Percentiles rank a stretch among this genome's conserved stretches.
Conservation (phyloP, 768 basidiomycete species). For the Leccinum fibrillosum region DNA sequence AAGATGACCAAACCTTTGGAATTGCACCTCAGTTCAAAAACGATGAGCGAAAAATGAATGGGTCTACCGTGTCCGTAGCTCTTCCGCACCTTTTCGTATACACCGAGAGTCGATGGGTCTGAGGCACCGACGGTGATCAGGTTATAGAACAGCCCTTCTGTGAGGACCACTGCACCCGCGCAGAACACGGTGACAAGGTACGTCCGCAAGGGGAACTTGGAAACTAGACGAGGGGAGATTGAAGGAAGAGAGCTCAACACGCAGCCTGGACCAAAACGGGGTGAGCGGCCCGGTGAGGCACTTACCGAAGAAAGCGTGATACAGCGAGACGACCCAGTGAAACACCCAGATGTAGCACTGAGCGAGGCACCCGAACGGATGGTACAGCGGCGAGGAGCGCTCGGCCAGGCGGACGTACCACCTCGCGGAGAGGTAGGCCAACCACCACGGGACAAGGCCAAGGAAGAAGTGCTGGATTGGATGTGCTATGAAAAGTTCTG, state of each 20-base stretch:
- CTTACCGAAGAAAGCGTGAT: conserved; percentile 23
- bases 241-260: too few species aligned
- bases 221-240: conserved; percentile 6
- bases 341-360: conserved; percentile 26
- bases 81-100: conserved; percentile 12
- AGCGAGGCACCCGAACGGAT: conserved; percentile 22
- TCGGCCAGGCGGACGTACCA: conserved; percentile 22
- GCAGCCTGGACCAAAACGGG: background rate
- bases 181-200: conserved; percentile 24
- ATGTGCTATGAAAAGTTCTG: conserved; percentile 4
- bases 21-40: background rate
- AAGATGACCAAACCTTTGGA: conserved; percentile 10
- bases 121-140: conserved; percentile 7
- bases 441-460: conserved; percentile 19
- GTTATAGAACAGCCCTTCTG: conserved; percentile 22
- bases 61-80: conserved; percentile 15
- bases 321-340: conserved; percentile 18
- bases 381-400: conserved; percentile 19
- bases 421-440: conserved; percentile 18
- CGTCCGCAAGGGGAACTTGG: conserved; percentile 8
- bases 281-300: background rate
- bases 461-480: conserved; percentile 20
- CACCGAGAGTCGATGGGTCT: conserved; percentile 16
- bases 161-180: conserved; percentile 4
- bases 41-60: too few species aligned